Base-by-base conservation (phyloP, 2,329 filamentous ascomycete species). In the Microsporum audouinii region DNA sequence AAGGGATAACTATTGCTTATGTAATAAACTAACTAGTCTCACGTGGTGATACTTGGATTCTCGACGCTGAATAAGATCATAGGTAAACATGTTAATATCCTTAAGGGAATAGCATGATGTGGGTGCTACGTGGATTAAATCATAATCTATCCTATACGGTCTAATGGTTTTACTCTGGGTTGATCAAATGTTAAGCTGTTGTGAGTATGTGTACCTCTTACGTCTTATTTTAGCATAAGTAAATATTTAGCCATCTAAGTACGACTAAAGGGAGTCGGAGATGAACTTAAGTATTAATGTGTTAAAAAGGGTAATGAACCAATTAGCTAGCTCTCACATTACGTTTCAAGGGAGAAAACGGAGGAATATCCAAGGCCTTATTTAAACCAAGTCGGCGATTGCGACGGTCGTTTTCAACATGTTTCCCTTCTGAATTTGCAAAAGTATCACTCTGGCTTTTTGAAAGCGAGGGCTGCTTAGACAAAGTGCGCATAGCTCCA, bases 331-430 rank as follows among this genome's bases (percentile, higher is more conserved):
- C 12, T 31, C 56, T 14, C 38, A 43, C 29, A 10, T 58, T 58
- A 36, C 56, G 56, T 45, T 58, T 58, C 31, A 58, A 58, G 14
- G 56, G 56, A 41, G 56, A 58, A 27, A 58, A 41, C 23, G 12
- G 23, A 29, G 56, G 39, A 6, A 45, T 45, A 14, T 58, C 34
- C 33, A 58, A 41, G 5, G 23, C 14, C 14, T 31, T 29, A 57
- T 43, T 58, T 17, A 23, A 12, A 8, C 56, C 56, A 43, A 58
- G 56, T n/a, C 38, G 56, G 17, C 36, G 36, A 8, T 58, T 58
- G 23, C 39, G 56, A 33, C 38, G 56, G n/a, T 41, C 39, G n/a
- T 41, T 57, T 41, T 58, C 56, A 41, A 31, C 10, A 5, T 7
- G 33, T 58, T 29, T 58, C 39, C 36, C 39, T 29, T 58, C 56